These are phyloP conservation scores for Syncephalis plumigaleata DNA, from an alignment of 371 early-diverging fungal species.

Conservation along the genomic window DNA sequence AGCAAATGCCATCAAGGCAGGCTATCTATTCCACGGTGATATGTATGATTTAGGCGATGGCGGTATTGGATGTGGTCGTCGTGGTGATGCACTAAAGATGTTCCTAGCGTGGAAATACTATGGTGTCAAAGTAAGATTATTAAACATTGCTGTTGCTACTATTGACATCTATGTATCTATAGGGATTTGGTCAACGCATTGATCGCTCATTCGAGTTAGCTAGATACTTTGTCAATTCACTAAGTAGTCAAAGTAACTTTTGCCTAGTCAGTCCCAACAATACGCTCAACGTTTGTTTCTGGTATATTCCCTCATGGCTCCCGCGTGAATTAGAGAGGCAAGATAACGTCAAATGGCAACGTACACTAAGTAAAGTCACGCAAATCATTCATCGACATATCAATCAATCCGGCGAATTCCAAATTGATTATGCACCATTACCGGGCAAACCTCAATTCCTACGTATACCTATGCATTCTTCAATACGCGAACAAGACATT, in stretches of 20 bases:
- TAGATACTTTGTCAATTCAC: slow-evolving; percentile 14
- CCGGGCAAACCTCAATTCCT: too few species aligned
- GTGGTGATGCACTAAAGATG: slow-evolving; percentile 67
- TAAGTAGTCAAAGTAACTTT: slow-evolving; percentile 9
- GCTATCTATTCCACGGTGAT: slow-evolving; percentile 64
- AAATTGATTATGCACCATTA: too few species aligned
- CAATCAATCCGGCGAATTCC: too few species aligned
- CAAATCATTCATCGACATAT: too few species aligned
- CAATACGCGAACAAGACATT: too few species aligned
- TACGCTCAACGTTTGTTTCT: slow-evolving; percentile 44
- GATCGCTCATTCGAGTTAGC: slow-evolving; percentile 25
- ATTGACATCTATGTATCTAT: neutral
- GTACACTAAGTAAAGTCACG: too few species aligned
- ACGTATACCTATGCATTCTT: too few species aligned
- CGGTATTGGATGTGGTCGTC: slow-evolving; percentile 71
- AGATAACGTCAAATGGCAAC: neutral
- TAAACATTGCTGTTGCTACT: neutral
- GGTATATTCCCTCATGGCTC: slow-evolving; percentile 12
- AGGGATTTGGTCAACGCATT: slow-evolving; percentile 26
- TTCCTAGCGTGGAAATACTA: slow-evolving; percentile 71
- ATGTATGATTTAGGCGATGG: slow-evolving; percentile 63
- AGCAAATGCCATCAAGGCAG: slow-evolving; percentile 42
- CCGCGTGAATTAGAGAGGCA: neutral
- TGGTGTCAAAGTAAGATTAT: slow-evolving; percentile 18
- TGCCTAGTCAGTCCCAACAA: slow-evolving; percentile 17